Percentiles rank a stretch among this genome's conserved stretches.
These are phyloP conservation scores for Yamadazyma pseudoaaseri DNA, from an alignment of 1,139 yeast species.

Conservation along the genomic window DNA sequence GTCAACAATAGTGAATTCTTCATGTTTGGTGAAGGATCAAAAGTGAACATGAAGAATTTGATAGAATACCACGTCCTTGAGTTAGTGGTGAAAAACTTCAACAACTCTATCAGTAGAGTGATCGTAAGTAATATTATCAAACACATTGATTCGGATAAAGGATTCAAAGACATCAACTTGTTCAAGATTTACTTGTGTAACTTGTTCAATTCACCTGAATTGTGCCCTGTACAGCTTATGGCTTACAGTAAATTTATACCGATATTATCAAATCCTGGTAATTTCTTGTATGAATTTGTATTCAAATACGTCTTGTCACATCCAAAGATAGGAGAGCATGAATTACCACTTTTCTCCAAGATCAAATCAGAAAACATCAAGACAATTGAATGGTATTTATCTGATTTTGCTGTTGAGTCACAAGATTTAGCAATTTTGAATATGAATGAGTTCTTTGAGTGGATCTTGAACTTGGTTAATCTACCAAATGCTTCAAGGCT, in stretches of 20 bases:
- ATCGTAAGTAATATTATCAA: constrained; percentile 44
- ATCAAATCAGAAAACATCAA: constrained; percentile 11
- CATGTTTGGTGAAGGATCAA: constrained; percentile 23
- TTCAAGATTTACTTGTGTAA: constrained; percentile 62
- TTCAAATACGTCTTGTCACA: constrained; percentile 59
- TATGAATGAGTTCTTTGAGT: constrained; percentile 45
- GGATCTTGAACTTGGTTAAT: constrained; percentile 56
- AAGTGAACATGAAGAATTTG: constrained; percentile 54
- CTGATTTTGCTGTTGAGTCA: constrained; percentile 3
- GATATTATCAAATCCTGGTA: constrained; percentile 67
- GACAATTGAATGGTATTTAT: constrained; percentile 14
- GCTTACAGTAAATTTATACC: constrained; percentile 54
- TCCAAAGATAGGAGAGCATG: constrained; percentile 52
- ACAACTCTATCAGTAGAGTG: constrained; percentile 27
- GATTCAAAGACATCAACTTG: constrained; percentile 58
- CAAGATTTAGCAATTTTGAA: constrained; percentile 12
- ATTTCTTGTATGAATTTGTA: constrained; percentile 65
- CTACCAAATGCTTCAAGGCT: constrained; percentile 31
- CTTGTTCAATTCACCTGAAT: constrained; percentile 50
- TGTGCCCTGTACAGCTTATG: constrained; percentile 15
- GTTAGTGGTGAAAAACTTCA: constrained; percentile 51
- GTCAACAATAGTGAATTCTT: constrained; percentile 65
- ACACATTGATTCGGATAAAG: constrained; percentile 26
- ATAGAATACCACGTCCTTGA: constrained; percentile 62
- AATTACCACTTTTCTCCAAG: constrained; percentile 57